These are phyloP conservation scores for Phytophthora citrophthora DNA, from an alignment of 352 stramenopile species.

Conservation along the genomic window DNA sequence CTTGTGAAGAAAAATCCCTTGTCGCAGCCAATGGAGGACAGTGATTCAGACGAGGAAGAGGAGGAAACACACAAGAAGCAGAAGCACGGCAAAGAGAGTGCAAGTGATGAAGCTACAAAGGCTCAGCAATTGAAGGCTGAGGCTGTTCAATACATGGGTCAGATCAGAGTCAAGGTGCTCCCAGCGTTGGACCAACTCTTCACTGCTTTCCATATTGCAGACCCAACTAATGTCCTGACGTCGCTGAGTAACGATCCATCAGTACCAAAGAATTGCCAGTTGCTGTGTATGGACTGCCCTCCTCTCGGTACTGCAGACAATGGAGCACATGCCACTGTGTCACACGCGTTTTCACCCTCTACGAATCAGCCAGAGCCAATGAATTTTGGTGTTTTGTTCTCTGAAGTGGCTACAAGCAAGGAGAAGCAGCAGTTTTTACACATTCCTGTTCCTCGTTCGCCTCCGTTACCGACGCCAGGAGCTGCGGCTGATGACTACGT, in stretches of 20 bases:
- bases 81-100: constrained; percentile 22
- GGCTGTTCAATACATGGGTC: constrained; percentile 41
- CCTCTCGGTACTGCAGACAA: constrained; percentile 16
- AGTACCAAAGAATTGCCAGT: constrained; percentile 39
- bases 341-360: constrained; percentile 21
- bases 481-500: constrained; percentile 15
- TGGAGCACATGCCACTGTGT: neutral
- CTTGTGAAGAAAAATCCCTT: constrained; percentile 64
- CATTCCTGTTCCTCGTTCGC: constrained; percentile 59
- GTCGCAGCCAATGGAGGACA: constrained; percentile 32
- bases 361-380: constrained; percentile 33
- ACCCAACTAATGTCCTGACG: constrained; percentile 33
- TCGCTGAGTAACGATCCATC: constrained; percentile 36
- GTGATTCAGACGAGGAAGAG: constrained; percentile 44
- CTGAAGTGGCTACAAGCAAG: constrained; percentile 36
- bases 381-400: constrained; percentile 72
- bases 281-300: constrained; percentile 68
- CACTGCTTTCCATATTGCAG: constrained; percentile 44
- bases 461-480: constrained; percentile 23
- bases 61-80: constrained; percentile 41
- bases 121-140: constrained; percentile 13
- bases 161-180: constrained; percentile 52
- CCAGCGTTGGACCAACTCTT: constrained; percentile 45
- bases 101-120: constrained; percentile 18
- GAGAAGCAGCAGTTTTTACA: constrained; percentile 46